These are phyloP conservation scores for Cryptococcus sp. DNA, from an alignment of 1,284 basidiomycete genomes.

Conservation along the genomic window DNA sequence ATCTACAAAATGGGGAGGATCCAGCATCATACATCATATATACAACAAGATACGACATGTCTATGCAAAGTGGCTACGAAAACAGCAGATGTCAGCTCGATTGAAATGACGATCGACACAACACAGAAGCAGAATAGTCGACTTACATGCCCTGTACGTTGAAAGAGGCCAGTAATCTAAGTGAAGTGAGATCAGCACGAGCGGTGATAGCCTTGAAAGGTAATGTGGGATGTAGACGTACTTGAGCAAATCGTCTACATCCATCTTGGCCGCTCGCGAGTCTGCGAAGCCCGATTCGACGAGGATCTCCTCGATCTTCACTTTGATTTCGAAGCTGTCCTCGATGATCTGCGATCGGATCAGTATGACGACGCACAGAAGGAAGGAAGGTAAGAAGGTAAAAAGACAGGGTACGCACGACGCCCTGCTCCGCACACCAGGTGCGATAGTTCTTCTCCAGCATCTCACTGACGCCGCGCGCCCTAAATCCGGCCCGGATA, in stretches of 20 bases:
- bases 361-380: background rate
- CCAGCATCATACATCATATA: background rate
- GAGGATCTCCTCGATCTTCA: slow-evolving; percentile 75
- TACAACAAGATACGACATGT: background rate
- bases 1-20: too few species aligned
- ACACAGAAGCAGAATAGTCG: background rate
- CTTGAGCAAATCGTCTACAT: slow-evolving; percentile 80
- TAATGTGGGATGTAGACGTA: slow-evolving; percentile 47
- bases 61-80: slow-evolving; percentile 16
- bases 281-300: slow-evolving; percentile 67
- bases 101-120: background rate
- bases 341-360: slow-evolving; percentile 63
- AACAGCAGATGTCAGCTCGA: background rate
- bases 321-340: slow-evolving; percentile 70
- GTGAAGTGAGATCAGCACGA: background rate
- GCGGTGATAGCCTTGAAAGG: slow-evolving; percentile 8
- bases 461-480: slow-evolving; percentile 93
- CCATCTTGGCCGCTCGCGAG: slow-evolving; percentile 77
- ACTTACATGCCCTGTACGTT: slow-evolving; percentile 48
- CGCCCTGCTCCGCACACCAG: slow-evolving; percentile 82
- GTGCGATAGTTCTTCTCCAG: slow-evolving; percentile 91
- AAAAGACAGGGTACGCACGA: slow-evolving; percentile 57
- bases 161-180: slow-evolving; percentile 44
- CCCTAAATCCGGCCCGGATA: slow-evolving; percentile 80
- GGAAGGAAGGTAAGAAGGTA: background rate